Conservation (phyloP, 1,139 yeast genomes). For the Spathaspora jeffriesii region DNA sequence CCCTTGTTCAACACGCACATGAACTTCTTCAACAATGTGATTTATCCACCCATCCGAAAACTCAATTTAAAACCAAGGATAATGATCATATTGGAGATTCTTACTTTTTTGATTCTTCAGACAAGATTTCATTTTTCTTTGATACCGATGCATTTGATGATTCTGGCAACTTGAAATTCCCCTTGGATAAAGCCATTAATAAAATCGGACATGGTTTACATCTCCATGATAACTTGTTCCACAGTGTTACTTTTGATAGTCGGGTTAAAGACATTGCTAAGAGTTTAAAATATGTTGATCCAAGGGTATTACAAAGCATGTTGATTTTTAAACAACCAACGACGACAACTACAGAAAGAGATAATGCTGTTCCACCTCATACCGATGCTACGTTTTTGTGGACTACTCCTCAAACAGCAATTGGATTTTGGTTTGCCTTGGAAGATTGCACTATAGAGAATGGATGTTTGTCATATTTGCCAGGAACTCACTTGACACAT, state of each 20-base stretch:
- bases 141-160: conserved; percentile 70
- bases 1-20: conserved; percentile 44
- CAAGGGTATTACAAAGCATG: conserved; percentile 79
- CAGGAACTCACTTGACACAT: conserved; percentile 67
- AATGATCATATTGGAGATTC: conserved; percentile 72
- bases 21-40: conserved; percentile 51
- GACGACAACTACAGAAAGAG: conserved; percentile 43
- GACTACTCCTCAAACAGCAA: conserved; percentile 70
- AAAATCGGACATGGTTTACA: conserved; percentile 84
- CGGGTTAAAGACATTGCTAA: conserved; percentile 54
- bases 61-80: conserved; percentile 68
- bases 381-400: conserved; percentile 75
- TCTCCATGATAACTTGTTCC: conserved; percentile 48
- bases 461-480: conserved; percentile 74
- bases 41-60: conserved; percentile 62
- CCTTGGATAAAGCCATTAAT: conserved; percentile 62
- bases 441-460: conserved; percentile 70
- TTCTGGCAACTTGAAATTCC: conserved; percentile 48
- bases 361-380: conserved; percentile 74
- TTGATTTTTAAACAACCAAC: conserved; percentile 74
- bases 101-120: conserved; percentile 69
- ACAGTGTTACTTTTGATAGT: conserved; percentile 49
- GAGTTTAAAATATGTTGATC: conserved; percentile 57
- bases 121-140: conserved; percentile 69
- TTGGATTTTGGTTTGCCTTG: conserved; percentile 84